Percentiles rank a stretch among this genome's conserved stretches.
Evolutionary conservation across 192 early-diverging fungal species (phyloP).

Genomic region (Linnemannia schmuckeri): DNA sequence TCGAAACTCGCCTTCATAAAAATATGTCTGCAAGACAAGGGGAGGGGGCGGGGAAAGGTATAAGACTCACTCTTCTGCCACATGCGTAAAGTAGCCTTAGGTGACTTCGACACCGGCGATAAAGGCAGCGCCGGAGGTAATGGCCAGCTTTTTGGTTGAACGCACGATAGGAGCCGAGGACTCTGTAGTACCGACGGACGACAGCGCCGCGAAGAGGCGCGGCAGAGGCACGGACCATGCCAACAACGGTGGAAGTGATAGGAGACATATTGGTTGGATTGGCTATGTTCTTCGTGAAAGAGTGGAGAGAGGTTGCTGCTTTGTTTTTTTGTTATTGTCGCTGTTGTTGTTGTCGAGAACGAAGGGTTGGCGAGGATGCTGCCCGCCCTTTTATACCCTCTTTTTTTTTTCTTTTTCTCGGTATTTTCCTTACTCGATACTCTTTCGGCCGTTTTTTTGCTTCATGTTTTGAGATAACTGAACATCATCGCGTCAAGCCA

Average conservation of each 20-base stretch:
- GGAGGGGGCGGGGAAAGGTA: too few relatives aligned
- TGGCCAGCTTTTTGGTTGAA: constrained; percentile 19
- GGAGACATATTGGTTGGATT: not conserved
- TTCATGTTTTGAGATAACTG: too few relatives aligned
- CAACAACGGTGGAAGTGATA: not conserved
- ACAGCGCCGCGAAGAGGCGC: constrained; percentile 1
- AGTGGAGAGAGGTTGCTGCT: not conserved
- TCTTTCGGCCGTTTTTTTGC: too few relatives aligned
- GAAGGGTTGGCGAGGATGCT: too few relatives aligned
- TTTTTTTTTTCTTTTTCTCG: too few relatives aligned
- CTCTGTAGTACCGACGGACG: constrained; percentile 23
- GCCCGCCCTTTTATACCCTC: too few relatives aligned
- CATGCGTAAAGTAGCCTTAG: constrained; percentile 37
- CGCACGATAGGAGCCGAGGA: not conserved
- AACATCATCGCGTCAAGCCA: too few relatives aligned
- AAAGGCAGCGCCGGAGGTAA: constrained; percentile 12
- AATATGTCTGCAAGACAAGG: too few relatives aligned
- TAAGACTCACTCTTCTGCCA: not conserved
- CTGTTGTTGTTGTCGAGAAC: too few relatives aligned
- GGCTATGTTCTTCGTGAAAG: not conserved
- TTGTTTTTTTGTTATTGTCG: too few relatives aligned
- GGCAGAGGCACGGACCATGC: constrained; percentile 13
- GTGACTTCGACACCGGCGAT: constrained; percentile 34
- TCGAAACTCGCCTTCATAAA: too few relatives aligned
- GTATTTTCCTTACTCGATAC: too few relatives aligned